These are phyloP conservation scores for Rhizopus stolonifer DNA, from an alignment of 371 early-diverging fungal genomes.

Conservation along the genomic window DNA sequence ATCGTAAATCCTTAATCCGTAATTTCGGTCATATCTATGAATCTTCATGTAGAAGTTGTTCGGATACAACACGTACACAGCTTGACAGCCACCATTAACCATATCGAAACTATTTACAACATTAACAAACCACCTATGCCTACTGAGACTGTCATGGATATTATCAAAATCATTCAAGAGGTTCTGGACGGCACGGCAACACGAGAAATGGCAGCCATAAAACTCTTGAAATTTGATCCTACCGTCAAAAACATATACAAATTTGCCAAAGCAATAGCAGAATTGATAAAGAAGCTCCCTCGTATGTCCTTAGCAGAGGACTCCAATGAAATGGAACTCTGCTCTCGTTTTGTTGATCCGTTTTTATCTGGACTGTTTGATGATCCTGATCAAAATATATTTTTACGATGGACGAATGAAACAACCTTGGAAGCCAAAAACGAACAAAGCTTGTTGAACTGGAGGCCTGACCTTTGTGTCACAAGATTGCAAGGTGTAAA, in stretches of 20 bases:
- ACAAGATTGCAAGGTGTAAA: conserved; percentile 11
- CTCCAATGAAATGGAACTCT: conserved; percentile 10
- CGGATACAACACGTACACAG: conserved; percentile 10
- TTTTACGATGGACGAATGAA: too few species aligned
- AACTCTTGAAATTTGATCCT: conserved; percentile 6
- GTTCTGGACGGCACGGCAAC: conserved; percentile 1
- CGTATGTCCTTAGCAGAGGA: conserved; percentile 9
- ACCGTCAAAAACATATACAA: conserved; percentile 6
- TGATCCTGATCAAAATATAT: conserved; percentile 10
- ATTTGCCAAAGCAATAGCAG: conserved; percentile 11
- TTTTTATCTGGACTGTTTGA: conserved; percentile 7
- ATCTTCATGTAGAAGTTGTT: too few species aligned
- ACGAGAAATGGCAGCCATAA: conserved; percentile 3
- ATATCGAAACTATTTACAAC: conserved; percentile 5
- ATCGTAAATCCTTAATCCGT: too few species aligned
- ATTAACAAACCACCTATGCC: conserved; percentile 11
- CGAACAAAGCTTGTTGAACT: conserved; percentile 10
- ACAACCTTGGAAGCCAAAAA: conserved; percentile 8
- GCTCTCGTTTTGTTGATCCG: conserved; percentile 11
- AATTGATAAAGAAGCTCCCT: conserved; percentile 12
- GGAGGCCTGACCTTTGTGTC: conserved; percentile 9
- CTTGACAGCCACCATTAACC: conserved; percentile 8
- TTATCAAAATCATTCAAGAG: conserved; percentile 10
- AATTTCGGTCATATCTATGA: too few species aligned
- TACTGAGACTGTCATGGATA: conserved; percentile 8